Evolutionary conservation across 192 early-diverging fungal species (phyloP), one percentile per base, ranked within the genome.

Genomic region (Geranomyces michiganensis): DNA sequence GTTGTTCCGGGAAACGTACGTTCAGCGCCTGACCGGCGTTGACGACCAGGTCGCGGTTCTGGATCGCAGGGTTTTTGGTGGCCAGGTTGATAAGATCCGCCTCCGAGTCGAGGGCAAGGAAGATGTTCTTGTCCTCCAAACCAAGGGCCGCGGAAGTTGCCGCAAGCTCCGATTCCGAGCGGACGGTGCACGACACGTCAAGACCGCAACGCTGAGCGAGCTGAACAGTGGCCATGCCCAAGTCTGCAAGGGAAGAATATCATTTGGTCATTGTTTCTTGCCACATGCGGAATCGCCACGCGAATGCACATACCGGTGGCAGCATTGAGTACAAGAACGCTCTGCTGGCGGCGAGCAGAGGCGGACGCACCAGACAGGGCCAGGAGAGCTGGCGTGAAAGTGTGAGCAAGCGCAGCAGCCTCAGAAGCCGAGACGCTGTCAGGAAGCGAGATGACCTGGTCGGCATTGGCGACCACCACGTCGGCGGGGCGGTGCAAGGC

Each of bases 121-220:
- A 62, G 13, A 66, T 48, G 43, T 26, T 21, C 21, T 66, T 41
- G 30, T 6, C n/a, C 55, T 21, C 43, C 6, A 66, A 6, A 26
- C 46, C 46, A 41, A 66, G 47, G 5, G 19, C 41, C 2, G 19
- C 22, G 19, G 22, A 19, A 44, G 43, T 44, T 17, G 26, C 26
- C 65, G 33, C 36, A 17, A 19, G 19, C 9, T 66, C 47, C 43
- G 33, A 21, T 9, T 44, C 43, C n/a, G 41, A 46, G 43, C 43
- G 26, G 65, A 66, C 65, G 47, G 65, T 48, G 65, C 43, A 44
- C 22, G 21, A 53, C 43, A 66, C 51, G 21, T 21, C 51, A 55
- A 55, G 51, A 21, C 51, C 51, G 27, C n/a, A 14, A 27, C 51
- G 51, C 27, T 55, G 51, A 24, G 51, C 51, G 21, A 55, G 51